phyloP scores from a whole-genome alignment of 352 stramenopile genomes.

The Phytophthora palmivora region DNA sequence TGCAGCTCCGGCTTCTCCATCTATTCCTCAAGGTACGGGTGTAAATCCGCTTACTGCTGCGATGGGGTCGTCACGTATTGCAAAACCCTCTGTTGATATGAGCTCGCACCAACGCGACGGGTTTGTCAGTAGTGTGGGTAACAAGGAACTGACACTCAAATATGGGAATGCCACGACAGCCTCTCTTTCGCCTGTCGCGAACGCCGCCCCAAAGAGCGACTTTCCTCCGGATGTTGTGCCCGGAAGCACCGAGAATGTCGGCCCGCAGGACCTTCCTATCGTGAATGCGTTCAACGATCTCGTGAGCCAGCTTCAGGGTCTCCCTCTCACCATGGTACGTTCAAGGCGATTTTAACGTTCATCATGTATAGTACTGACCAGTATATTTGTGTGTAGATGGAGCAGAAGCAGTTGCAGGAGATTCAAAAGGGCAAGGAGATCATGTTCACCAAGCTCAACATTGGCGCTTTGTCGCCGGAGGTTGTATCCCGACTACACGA shows the following conservation, averaged over 20 bases:
- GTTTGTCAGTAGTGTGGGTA: conserved; percentile 85
- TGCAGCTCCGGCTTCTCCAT: conserved; percentile 31
- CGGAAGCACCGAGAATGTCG: conserved; percentile 79
- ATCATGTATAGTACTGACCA: conserved; percentile 5
- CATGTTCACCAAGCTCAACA: conserved; percentile 90
- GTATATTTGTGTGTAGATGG: conserved; percentile 56
- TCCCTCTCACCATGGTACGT: conserved; percentile 86
- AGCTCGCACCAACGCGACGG: conserved; percentile 82
- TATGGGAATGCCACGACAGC: conserved; percentile 82
- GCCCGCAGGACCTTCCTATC: conserved; percentile 78
- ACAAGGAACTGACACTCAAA: conserved; percentile 89
- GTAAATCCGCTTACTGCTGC: conserved; percentile 74
- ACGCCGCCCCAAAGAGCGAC: conserved; percentile 36
- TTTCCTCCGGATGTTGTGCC: conserved; percentile 58
- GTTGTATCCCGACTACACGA: conserved; percentile 81
- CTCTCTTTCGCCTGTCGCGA: conserved; percentile 62
- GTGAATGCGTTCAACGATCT: conserved; percentile 85
- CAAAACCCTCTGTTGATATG: conserved; percentile 86
- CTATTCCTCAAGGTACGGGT: conserved; percentile 69
- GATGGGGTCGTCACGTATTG: conserved; percentile 76
- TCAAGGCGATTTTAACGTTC: conserved; percentile 1
- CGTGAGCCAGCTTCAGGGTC: conserved; percentile 69
- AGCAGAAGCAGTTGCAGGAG: conserved; percentile 88
- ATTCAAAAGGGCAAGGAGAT: conserved; percentile 88
- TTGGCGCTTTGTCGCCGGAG: conserved; percentile 70